Evolutionary conservation across 225 moss, liverwort and hornwort species (phyloP).

Genomic region (Polytrichum commune): DNA sequence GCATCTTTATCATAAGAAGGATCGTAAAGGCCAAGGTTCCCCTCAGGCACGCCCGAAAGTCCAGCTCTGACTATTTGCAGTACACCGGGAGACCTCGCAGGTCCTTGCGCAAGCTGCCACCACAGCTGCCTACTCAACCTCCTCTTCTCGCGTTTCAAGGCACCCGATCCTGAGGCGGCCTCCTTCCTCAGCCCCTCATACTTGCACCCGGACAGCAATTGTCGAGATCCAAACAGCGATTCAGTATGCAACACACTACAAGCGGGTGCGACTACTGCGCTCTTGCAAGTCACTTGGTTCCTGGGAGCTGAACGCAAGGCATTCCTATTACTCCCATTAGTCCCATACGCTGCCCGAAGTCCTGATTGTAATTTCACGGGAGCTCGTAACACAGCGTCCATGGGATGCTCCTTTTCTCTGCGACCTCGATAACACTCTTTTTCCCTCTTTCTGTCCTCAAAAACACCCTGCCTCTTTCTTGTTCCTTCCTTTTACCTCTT

Average conservation of each 20-base stretch:
- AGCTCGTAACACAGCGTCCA: conserved; percentile 14
- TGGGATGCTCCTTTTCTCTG: conserved; percentile 11
- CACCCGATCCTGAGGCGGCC: conserved; percentile 2
- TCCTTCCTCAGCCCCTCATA: conserved; percentile 23
- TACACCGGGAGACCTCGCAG: conserved; percentile 21
- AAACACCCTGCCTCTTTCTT: no score
- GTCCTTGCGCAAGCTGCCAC: conserved; percentile 37
- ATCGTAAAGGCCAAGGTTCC: conserved; percentile 65
- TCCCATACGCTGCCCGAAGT: neutral
- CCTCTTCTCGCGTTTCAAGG: conserved; percentile 7
- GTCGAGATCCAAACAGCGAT: conserved; percentile 26
- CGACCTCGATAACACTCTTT: neutral
- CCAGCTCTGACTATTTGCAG: conserved; percentile 43
- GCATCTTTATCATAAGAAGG: conserved; percentile 69
- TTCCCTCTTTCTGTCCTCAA: no score
- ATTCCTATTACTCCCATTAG: conserved; percentile 3
- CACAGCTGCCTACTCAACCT: conserved; percentile 26
- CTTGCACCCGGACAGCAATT: conserved; percentile 23
- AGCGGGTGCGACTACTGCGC: neutral
- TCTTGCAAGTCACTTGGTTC: neutral
- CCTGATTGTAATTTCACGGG: conserved; percentile 8
- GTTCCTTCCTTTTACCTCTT: neutral
- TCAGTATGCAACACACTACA: conserved; percentile 13
- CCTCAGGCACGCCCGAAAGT: conserved; percentile 55
- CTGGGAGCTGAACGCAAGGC: neutral